Evolutionary conservation across 441 rosid genomes (phyloP).

Genomic region (Pelargonium myrrhifolium): DNA sequence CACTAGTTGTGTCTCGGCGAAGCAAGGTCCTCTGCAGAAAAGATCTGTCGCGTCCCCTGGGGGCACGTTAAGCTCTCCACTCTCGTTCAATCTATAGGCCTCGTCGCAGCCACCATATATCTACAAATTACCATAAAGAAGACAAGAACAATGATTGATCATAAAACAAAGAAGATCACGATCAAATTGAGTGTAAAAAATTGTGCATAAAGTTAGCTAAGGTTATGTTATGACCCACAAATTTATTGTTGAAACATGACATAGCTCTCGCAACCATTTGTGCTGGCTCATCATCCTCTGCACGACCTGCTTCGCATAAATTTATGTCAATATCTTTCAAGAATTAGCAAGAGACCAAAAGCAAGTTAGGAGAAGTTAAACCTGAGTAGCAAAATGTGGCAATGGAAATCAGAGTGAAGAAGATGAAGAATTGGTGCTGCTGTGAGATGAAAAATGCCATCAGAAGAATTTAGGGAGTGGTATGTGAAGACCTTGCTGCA

Average conservation of each 20-base stretch:
- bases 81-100: slow-evolving; percentile 37
- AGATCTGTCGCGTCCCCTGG: slow-evolving; percentile 33
- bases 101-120: slow-evolving; percentile 40
- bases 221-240: slow-evolving; percentile 18
- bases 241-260: slow-evolving; percentile 45
- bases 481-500: background rate
- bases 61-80: slow-evolving; percentile 46
- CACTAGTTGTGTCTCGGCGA: slow-evolving; percentile 40
- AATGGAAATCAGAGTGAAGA: slow-evolving; percentile 15
- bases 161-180: background rate
- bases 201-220: no score
- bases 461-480: background rate
- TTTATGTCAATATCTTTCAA: background rate
- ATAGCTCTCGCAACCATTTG: slow-evolving; percentile 34
- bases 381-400: slow-evolving; percentile 22
- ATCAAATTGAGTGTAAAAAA: background rate
- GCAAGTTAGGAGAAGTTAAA: background rate
- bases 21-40: slow-evolving; percentile 53
- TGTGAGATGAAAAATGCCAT: slow-evolving; percentile 5
- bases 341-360: background rate
- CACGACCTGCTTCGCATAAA: slow-evolving; percentile 21
- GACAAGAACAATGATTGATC: background rate
- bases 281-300: slow-evolving; percentile 28
- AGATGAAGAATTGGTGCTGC: slow-evolving; percentile 3
- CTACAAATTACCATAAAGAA: slow-evolving; percentile 17